Base-by-base conservation (phyloP, 2,329 filamentous ascomycete species). In the Drechslerella dactyloides region DNA sequence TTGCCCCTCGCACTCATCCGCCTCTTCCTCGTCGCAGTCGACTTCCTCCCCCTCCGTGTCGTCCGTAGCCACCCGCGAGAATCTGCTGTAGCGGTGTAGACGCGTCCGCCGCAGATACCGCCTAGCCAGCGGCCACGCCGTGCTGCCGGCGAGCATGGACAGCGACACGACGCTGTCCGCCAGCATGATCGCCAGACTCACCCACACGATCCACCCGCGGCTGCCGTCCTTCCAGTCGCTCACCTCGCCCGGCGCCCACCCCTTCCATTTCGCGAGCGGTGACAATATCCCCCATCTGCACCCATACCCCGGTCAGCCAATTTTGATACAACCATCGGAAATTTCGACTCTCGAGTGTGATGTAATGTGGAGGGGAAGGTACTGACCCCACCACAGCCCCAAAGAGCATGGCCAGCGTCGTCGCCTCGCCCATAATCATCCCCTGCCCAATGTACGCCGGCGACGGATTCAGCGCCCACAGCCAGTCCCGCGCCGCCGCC, bases 181-280 rank as follows among this genome's bases (percentile, higher is more conserved):
- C 24, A 99, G 84, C 94, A 99, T 99, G 75, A 99, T 97, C 2
- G 94, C 91, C 30, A 99, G 82, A 35, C 91, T 96, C 1, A 96
- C 84, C 94, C 94, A 99, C 0, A 99, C 91, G 70, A 99, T 97
- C 94, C 94, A 99, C 42, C 93, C 94, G 81, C 97, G 97, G 78
- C 91, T 96, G 8, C 94, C 94, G 15, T 84, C 86, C 69, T 93
- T 90, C 94, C 94, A 99, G 78, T 96, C 90, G 62, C 86, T 84
- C 0, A 97, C 91, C 1, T 87, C 84, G 0, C 93, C 94, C 1
- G 92, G 90, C 8, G 94, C 94, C 94, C 94, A 99, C 1, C 90
- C 91, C 75, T 85, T 86, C 64, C 83, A 81, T 79, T 96, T 97
- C 2, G 94, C 93, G 6, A 97, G 80, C 0, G 94, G 94, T 1